phyloP scores from a whole-genome alignment of 2,329 filamentous ascomycete species.

The Colletotrichum acutatum region DNA sequence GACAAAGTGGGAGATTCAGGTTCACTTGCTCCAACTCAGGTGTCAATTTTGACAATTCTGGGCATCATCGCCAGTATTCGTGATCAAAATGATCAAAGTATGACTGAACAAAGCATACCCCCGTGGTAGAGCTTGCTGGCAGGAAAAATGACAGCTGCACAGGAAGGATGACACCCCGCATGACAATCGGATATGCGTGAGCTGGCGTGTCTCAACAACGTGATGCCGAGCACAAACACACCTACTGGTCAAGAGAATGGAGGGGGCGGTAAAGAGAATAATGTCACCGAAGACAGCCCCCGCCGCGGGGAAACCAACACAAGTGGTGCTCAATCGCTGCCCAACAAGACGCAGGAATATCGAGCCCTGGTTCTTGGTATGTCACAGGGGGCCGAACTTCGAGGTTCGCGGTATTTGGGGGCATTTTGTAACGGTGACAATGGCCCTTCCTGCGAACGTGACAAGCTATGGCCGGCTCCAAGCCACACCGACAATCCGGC shows the following conservation, averaged over 20 bases:
- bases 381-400: background rate
- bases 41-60: background rate
- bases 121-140: background rate
- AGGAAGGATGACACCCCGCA: background rate
- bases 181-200: slow-evolving; percentile 1
- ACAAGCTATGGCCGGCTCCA: background rate
- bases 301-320: background rate
- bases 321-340: slow-evolving; percentile 14
- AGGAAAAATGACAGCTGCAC: background rate
- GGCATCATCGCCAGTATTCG: background rate
- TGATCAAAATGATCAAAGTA: background rate
- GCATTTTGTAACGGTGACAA: background rate
- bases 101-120: background rate
- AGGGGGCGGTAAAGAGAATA: background rate
- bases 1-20: background rate
- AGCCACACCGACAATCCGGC: slow-evolving; percentile 31
- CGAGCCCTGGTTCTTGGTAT: background rate
- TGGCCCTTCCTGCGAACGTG: slow-evolving; percentile 15
- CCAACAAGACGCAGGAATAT: slow-evolving; percentile 14
- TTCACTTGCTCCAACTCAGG: background rate
- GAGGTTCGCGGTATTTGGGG: background rate
- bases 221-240: slow-evolving; percentile 10
- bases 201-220: slow-evolving; percentile 29
- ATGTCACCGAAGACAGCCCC: background rate
- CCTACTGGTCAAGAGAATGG: background rate